Conservation (phyloP, 2,329 filamentous ascomycete species). For the Cryoendolithus antarcticus region DNA sequence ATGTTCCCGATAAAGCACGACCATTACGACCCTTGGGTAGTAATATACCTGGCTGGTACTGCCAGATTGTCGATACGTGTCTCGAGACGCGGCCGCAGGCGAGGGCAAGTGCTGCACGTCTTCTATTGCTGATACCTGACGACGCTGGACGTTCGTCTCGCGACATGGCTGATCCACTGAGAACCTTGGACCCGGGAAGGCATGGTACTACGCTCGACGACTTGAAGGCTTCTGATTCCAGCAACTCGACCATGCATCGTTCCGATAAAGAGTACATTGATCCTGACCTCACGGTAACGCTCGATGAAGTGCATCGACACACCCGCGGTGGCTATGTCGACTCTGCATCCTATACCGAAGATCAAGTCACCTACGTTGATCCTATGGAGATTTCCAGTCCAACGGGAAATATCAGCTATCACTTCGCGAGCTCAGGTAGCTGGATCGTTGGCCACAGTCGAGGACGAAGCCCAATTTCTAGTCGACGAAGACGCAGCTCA, state of each 20-base stretch:
- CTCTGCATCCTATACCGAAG: constrained; percentile 10
- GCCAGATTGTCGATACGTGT: constrained; percentile 62
- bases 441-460: constrained; percentile 28
- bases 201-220: background rate
- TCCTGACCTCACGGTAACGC: constrained; percentile 30
- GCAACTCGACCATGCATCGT: constrained; percentile 27
- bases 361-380: constrained; percentile 21
- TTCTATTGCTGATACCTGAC: constrained; percentile 57
- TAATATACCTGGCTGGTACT: constrained; percentile 66
- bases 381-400: constrained; percentile 23
- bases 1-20: constrained; percentile 72
- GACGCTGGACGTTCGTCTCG: constrained; percentile 3
- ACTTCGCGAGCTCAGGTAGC: constrained; percentile 31
- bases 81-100: constrained; percentile 61
- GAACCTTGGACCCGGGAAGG: background rate
- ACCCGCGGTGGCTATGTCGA: constrained; percentile 19
- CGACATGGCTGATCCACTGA: background rate
- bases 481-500: constrained; percentile 20
- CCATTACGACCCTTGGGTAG: constrained; percentile 50
- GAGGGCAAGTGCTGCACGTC: constrained; percentile 58
- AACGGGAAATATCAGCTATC: constrained; percentile 30
- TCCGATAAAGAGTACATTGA: constrained; percentile 37
- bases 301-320: constrained; percentile 29
- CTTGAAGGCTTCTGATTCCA: constrained; percentile 20
- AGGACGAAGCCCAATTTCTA: constrained; percentile 23